Percentiles rank a stretch among this genome's conserved stretches.
phyloP scores from a whole-genome alignment of 2,329 filamentous ascomycete species.

The Monosporascus sp. region DNA sequence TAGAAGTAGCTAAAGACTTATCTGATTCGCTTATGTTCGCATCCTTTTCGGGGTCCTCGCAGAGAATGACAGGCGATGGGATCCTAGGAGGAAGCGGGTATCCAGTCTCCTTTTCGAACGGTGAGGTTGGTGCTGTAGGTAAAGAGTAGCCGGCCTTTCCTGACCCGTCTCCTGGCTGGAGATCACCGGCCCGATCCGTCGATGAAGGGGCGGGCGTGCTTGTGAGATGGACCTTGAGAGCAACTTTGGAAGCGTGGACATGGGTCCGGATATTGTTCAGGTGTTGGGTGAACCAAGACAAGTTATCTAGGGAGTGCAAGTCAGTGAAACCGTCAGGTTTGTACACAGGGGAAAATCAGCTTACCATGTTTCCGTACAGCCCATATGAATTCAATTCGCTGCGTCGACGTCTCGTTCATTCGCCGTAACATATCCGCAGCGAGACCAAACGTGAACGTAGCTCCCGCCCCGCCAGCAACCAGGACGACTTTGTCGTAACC shows the following conservation, averaged over 20 bases:
- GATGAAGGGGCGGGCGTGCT: conserved; percentile 6
- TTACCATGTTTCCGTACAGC: conserved; percentile 40
- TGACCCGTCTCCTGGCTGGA: conserved; percentile 5
- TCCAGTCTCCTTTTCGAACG: conserved; percentile 11
- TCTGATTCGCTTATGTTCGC: conserved; percentile 6
- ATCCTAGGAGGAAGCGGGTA: conserved; percentile 6
- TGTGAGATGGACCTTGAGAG: conserved; percentile 35
- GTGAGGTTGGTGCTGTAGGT: conserved; percentile 4
- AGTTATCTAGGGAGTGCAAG: conserved; percentile 22
- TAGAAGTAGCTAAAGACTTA: conserved; percentile 8
- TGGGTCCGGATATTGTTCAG: conserved; percentile 33
- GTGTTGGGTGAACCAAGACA: conserved; percentile 35
- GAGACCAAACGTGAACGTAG: conserved; percentile 51
- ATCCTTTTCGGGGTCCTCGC: conserved; percentile 17
- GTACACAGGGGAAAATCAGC: conserved; percentile 8
- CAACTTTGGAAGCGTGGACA: conserved; percentile 32
- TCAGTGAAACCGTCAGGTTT: not conserved
- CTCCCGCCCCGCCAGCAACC: conserved; percentile 56
- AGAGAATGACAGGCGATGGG: conserved; percentile 10
- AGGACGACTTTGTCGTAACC: conserved; percentile 52
- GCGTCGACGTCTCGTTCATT: conserved; percentile 31
- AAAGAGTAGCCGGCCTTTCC: conserved; percentile 5
- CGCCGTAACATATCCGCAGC: conserved; percentile 40
- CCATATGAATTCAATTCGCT: conserved; percentile 45
- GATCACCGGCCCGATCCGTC: conserved; percentile 3